Evolutionary conservation across 306 rosid genomes (phyloP), one percentile per base, ranked within the genome.

Genomic region (Cucumis cinereus): DNA sequence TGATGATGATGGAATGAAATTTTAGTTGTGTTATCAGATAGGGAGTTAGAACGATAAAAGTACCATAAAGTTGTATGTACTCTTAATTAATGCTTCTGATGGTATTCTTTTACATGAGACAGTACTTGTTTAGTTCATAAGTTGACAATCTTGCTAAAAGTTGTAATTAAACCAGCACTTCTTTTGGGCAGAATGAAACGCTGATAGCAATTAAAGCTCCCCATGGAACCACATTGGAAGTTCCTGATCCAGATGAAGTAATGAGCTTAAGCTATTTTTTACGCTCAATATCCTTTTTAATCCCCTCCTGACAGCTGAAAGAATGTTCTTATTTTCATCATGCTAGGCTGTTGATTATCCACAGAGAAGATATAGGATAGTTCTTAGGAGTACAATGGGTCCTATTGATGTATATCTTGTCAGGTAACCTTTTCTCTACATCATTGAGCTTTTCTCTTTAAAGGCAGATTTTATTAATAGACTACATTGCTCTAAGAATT

Each of bases 311-410:
- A 77, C 78, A 69, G 75, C 36, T 79, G 79, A 83, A 75, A 69
- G 70, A 72, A 86, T 71, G 54, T 80, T 28, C 59, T 82, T 78
- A 57, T 75, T 88, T 87, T 64, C 77, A 70, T 84, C 79, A 61
- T 83, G 76, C 74, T 87, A 95, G 99, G 96, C 91, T 73, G 96
- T 86, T 57, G 99, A 95, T 82, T 89, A 89, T 90, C 91, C 85
- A 28, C 98, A 89, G 77, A 87, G 97, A 80, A 90, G 96, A 90
- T 95, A 95, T 80, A 85, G 98, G 81, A 83, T 92, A 78, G 91
- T 95, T 81, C 96, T 95, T 60, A 89, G 99, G 89, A 95, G 99
- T 87, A 87, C 99, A 64, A 95, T 95, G 99, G 99, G 99, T 50
- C 98, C 99, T 40, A 90, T 95, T 76, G 99, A 95, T 82, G 97